A percentile compares a stretch with the other conserved stretches of the same genome.
Conservation (phyloP, 2,329 filamentous ascomycete genomes). For the Coniochaeta sp. region DNA sequence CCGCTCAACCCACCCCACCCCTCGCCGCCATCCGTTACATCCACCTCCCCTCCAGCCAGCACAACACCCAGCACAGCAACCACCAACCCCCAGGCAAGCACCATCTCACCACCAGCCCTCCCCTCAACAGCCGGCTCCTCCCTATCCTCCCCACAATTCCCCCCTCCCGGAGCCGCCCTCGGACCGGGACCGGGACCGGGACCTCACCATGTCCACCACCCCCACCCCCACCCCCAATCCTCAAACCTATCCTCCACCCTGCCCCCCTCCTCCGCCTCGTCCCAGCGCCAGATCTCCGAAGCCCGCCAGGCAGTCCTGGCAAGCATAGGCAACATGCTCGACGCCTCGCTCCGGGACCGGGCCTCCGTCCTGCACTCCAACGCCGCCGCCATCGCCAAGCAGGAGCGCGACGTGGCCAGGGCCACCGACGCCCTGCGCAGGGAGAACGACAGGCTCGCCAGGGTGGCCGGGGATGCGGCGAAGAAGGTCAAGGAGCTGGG, state of each 20-base stretch:
- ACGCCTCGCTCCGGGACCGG: slow-evolving; percentile 59
- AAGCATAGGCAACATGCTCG: slow-evolving; percentile 61
- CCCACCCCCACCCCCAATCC: background rate
- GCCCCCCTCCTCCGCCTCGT: slow-evolving; percentile 26
- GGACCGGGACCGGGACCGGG: background rate
- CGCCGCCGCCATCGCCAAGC: slow-evolving; percentile 53
- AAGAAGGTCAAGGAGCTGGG: slow-evolving; percentile 68
- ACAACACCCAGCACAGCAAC: slow-evolving; percentile 2
- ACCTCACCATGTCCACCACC: background rate
- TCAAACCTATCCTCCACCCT: slow-evolving; percentile 19
- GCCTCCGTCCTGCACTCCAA: slow-evolving; percentile 65
- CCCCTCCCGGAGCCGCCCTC: background rate
- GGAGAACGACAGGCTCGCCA: slow-evolving; percentile 59
- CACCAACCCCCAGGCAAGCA: slow-evolving; percentile 5
- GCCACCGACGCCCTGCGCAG: slow-evolving; percentile 52
- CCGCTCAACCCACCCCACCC: slow-evolving; percentile 8
- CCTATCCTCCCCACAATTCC: slow-evolving; percentile 6
- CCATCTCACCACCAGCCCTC: slow-evolving; percentile 5
- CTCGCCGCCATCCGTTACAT: slow-evolving; percentile 8
- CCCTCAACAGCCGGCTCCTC: slow-evolving; percentile 7
- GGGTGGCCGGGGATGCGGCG: slow-evolving; percentile 54
- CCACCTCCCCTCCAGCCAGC: slow-evolving; percentile 8
- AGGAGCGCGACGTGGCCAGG: slow-evolving; percentile 57
- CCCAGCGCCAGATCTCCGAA: slow-evolving; percentile 42
- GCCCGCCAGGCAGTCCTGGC: slow-evolving; percentile 53